A percentile compares a stretch with the other conserved stretches of the same genome.
Conservation (phyloP, 176 grass and related monocot species). For the Bothriochloa decipiens region DNA sequence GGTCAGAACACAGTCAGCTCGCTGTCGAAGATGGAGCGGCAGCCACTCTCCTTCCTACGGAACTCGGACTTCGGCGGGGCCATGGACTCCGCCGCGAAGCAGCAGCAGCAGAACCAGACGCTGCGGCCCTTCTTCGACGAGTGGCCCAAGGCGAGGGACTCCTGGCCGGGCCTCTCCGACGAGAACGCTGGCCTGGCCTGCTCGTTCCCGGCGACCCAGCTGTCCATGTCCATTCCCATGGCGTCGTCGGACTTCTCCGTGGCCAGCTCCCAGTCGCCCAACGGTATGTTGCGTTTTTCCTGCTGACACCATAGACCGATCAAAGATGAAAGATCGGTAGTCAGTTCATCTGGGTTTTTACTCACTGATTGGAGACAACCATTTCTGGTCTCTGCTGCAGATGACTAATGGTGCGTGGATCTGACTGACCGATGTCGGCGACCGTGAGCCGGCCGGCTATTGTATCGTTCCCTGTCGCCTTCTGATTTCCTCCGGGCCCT, state of each 20-base stretch:
- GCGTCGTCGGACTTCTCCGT: slow-evolving; percentile 72
- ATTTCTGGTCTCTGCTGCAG: slow-evolving; percentile 31
- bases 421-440: background rate
- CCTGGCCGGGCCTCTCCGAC: slow-evolving; percentile 57
- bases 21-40: slow-evolving; percentile 47
- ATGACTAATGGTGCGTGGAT: slow-evolving; percentile 23
- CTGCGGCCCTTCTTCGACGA: slow-evolving; percentile 88
- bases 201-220: slow-evolving; percentile 70
- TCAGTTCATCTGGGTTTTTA: background rate
- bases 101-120: slow-evolving; percentile 54
- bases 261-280: slow-evolving; percentile 67
- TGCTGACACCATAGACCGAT: background rate
- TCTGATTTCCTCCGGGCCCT: slow-evolving; percentile 2
- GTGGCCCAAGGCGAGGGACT: slow-evolving; percentile 71
- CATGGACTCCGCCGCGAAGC: slow-evolving; percentile 14
- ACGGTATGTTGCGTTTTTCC: slow-evolving; percentile 29
- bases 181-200: slow-evolving; percentile 47
- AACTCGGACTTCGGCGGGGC: slow-evolving; percentile 36
- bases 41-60: slow-evolving; percentile 46
- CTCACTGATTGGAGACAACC: background rate
- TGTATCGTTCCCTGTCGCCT: background rate
- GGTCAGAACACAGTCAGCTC: slow-evolving; percentile 38
- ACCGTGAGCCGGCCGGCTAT: background rate
- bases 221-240: slow-evolving; percentile 79
- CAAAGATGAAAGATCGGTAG: background rate